These are phyloP conservation scores for Penicillium desertorum DNA, from an alignment of 495 filamentous ascomycete species.

Conservation along the genomic window DNA sequence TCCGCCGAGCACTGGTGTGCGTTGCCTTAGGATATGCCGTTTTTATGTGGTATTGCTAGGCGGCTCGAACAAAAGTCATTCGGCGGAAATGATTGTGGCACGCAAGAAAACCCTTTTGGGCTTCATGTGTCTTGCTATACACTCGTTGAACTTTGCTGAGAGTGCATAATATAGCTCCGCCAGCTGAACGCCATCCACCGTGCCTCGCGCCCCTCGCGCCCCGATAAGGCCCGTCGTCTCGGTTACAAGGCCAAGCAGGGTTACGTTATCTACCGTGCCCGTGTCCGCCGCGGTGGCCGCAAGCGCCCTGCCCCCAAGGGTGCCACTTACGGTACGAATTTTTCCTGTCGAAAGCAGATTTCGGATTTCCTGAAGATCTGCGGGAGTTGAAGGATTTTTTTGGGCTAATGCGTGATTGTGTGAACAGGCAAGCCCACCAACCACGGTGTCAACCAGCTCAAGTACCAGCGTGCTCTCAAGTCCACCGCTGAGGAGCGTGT, in stretches of 20 bases:
- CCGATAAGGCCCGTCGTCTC: constrained; percentile 99
- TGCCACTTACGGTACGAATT: constrained; percentile 89
- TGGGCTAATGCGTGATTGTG: constrained; percentile 15
- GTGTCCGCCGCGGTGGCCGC: constrained; percentile 94
- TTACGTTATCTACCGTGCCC: constrained; percentile 99
- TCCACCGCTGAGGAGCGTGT: constrained; percentile 99
- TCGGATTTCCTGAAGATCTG: neutral
- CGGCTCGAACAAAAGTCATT: constrained; percentile 38
- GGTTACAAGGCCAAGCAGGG: constrained; percentile 99
- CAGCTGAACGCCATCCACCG: constrained; percentile 99
- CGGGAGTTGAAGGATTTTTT: neutral
- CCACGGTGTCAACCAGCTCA: constrained; percentile 99
- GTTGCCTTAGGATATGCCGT: constrained; percentile 44
- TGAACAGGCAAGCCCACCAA: constrained; percentile 94
- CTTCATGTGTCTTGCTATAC: constrained; percentile 77
- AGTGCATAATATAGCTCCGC: constrained; percentile 99
- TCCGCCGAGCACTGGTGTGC: constrained; percentile 47
- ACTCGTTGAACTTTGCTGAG: constrained; percentile 99
- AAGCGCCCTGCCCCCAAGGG: constrained; percentile 96
- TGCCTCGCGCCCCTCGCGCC: constrained; percentile 94
- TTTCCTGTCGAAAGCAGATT: neutral
- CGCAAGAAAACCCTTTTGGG: constrained; percentile 33
- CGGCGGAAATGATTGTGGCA: constrained; percentile 52
- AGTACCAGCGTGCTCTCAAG: constrained; percentile 98
- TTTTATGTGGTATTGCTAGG: constrained; percentile 38